Base-by-base conservation (phyloP, 2,329 filamentous ascomycete genomes). In the Colletotrichum cereale region DNA sequence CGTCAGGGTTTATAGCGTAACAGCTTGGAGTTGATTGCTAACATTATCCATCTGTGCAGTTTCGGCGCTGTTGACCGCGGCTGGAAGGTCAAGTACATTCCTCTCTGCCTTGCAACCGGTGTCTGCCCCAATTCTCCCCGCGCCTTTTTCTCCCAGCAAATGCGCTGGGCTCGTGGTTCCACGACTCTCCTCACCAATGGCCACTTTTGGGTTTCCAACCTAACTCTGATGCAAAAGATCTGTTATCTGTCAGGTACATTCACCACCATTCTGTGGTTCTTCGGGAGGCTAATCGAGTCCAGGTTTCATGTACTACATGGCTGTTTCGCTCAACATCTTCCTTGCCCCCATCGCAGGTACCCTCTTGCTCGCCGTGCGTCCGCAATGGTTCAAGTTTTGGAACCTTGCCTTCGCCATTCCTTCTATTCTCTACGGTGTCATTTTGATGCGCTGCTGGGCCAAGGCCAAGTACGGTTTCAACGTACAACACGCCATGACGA, bases 371-470 rank as follows among this genome's bases (percentile, higher is more conserved):
- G 80, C 80, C 75, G 74, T 80, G 58, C 79, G 82, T 2, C 82
- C 82, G 0, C 75, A 82, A 40, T 82, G 79, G 76, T 82, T 84
- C 75, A 80, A 81, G 73, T 84, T 82, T 75, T 84, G 82, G 77
- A 84, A 83, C 75, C 77, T 84, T n/a, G 81, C 82, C 6, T 84
- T 84, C 67, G 82, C 82, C 24, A 76, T 83, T 10, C 82, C 82
- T 1, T 82, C 79, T 4, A 78, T 84, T 61, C 56, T 83, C 24
- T 83, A 83, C 74, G 80, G 80, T 26, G 74, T 82, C 21, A 68
- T 83, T 18, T 74, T 81, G n/a, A 80, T 83, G 68, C 79, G 81
- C 5, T 78, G 79, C 67, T 84, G 82, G 82, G 76, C 81, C 61
- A 82, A 82, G 73, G 80, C 80, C 50, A 75, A 76, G 31, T 84